Evolutionary conservation across 495 filamentous ascomycete species (phyloP), one percentile per base, ranked within the genome.

Genomic region (Tuber calosporum): DNA sequence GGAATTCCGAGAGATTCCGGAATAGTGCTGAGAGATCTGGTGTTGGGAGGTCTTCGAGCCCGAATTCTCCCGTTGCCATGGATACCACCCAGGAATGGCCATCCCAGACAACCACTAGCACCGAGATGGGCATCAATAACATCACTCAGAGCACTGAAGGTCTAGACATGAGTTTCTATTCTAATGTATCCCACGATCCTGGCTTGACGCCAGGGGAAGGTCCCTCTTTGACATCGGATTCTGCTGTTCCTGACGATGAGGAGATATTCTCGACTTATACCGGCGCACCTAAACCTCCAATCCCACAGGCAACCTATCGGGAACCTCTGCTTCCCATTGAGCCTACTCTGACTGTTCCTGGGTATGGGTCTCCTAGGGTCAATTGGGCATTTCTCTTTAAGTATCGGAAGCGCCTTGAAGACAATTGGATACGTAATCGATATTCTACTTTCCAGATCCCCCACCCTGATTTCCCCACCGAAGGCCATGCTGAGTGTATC

Each of bases 371-470:
- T 11, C 87, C 86, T 68, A 87, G 86, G 73, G 80, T 95, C 43
- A 93, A 91, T 79, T 95, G 91, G 90, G 89, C 91, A 66, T 90
- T 96, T 80, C 85, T 98, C 4, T 99, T 95, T 82, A 94, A 92
- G 74, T 92, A 97, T 84, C 88, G 94, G 67, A 86, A 89, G 73
- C 86, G 90, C 38, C 85, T 99, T 36, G 95, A 99, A 82, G 89
- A 90, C 8, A 98, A 98, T 82, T 99, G 95, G 95, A 87, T 91
- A 62, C 87, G 89, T 41, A 93, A 91, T 36, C 89, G 88, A 45
- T 97, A 86, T 80, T 88, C 86, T 8, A 96, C 92, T 75, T 98
- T 98, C 82, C 92, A 94, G 82, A 86, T 99, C 9, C 95, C 95
- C 4, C 92, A 96, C 74, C 92, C 92, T 0, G 86, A 90, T 45